A percentile compares a stretch with the other conserved stretches of the same genome.
Conservation (phyloP, 139 green algal genomes). For the Spirogloea muscicola region DNA sequence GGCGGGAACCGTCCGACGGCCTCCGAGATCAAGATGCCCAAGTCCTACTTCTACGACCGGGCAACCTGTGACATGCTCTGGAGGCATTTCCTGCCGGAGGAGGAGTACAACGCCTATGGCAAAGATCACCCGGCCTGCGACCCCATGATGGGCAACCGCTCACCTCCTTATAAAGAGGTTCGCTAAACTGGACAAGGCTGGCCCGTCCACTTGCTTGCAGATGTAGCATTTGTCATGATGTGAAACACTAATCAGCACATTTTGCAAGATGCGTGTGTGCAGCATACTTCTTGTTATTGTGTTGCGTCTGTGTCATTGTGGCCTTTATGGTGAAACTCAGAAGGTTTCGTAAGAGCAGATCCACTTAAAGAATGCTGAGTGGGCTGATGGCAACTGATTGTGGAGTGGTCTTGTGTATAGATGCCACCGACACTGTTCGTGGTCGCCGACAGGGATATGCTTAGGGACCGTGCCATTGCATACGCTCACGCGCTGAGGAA, state of each 20-base stretch:
- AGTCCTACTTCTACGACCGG: constrained; percentile 25
- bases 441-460: constrained; percentile 22
- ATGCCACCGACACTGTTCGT: constrained; percentile 34
- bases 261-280: too few species aligned
- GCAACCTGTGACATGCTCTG: constrained; percentile 22
- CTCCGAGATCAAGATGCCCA: constrained; percentile 1
- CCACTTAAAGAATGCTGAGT: too few species aligned
- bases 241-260: too few species aligned
- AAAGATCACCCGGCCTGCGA: constrained; percentile 26
- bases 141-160: neutral
- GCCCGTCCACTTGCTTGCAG: too few species aligned
- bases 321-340: too few species aligned
- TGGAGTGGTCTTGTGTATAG: too few species aligned
- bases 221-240: too few species aligned
- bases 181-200: too few species aligned
- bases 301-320: too few species aligned
- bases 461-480: constrained; percentile 23
- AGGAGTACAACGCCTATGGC: constrained; percentile 1
- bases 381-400: too few species aligned
- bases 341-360: too few species aligned
- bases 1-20: constrained; percentile 12
- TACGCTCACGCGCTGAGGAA: constrained; percentile 19
- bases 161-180: constrained; percentile 5
- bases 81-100: constrained; percentile 15
- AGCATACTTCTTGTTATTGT: too few species aligned